These are phyloP conservation scores for Fraxinus baroniana DNA, from an alignment of 305 asterid genomes.

Conservation along the genomic window DNA sequence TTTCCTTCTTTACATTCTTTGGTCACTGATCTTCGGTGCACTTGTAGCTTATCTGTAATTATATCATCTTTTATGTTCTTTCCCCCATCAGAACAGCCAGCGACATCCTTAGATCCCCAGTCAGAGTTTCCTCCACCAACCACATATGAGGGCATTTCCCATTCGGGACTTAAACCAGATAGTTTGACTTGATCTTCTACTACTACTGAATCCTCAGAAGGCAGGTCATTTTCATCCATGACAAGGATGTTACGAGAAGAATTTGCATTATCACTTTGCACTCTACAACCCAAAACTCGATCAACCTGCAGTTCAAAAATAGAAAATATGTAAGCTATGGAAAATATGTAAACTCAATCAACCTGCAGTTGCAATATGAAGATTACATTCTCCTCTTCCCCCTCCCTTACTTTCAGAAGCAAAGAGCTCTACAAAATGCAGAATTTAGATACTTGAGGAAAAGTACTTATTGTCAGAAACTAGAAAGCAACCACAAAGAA, in stretches of 20 bases:
- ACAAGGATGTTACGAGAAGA: conserved; percentile 12
- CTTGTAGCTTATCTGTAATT: conserved; percentile 47
- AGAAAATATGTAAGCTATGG: neutral
- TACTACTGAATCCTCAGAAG: conserved; percentile 30
- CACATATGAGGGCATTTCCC: conserved; percentile 40
- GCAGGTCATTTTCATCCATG: conserved; percentile 28
- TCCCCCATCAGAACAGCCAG: conserved; percentile 43
- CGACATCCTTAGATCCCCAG: conserved; percentile 42
- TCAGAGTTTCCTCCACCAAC: conserved; percentile 31
- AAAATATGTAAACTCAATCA: neutral
- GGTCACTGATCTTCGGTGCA: conserved; percentile 52
- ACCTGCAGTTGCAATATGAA: neutral
- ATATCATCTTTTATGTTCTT: conserved; percentile 33
- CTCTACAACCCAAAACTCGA: conserved; percentile 49
- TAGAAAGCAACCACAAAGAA: neutral
- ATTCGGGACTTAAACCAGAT: conserved; percentile 35
- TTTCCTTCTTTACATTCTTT: conserved; percentile 45
- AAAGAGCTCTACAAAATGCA: neutral
- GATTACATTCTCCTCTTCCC: neutral
- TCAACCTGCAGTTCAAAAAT: conserved; percentile 36
- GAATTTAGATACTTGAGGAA: neutral
- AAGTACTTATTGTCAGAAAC: neutral
- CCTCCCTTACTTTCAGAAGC: neutral
- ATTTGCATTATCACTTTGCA: conserved; percentile 23
- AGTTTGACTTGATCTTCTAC: conserved; percentile 36